Evolutionary conservation across 1,139 yeast genomes (phyloP).

Genomic region (Geotrichum restrictum): DNA sequence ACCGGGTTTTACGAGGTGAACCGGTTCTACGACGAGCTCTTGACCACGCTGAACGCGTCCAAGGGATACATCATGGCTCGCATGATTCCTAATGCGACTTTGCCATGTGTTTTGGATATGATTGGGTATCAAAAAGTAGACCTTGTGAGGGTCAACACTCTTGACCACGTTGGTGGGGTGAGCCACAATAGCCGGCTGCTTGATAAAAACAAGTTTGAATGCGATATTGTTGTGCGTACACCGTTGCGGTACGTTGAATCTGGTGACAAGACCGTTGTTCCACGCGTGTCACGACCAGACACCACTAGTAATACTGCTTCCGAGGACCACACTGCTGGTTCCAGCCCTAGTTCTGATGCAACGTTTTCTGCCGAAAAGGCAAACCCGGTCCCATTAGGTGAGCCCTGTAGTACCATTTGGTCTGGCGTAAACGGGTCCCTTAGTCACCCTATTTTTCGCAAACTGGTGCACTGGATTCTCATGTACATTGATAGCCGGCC

Average conservation of each 20-base stretch:
- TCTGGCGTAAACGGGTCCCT: slow-evolving; percentile 60
- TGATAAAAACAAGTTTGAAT: slow-evolving; percentile 58
- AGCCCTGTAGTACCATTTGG: slow-evolving; percentile 73
- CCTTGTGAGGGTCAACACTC: slow-evolving; percentile 52
- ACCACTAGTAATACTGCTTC: too few species aligned
- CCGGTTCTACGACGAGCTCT: slow-evolving; percentile 43
- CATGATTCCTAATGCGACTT: slow-evolving; percentile 54
- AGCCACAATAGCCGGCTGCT: slow-evolving; percentile 62
- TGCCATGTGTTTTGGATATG: slow-evolving; percentile 52
- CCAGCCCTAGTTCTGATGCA: too few species aligned
- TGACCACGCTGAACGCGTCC: slow-evolving; percentile 41
- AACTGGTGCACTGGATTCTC: slow-evolving; percentile 52
- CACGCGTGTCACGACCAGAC: slow-evolving; percentile 10
- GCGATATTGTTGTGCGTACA: slow-evolving; percentile 47
- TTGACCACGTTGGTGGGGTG: slow-evolving; percentile 43
- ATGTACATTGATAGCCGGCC: slow-evolving; percentile 50
- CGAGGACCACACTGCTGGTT: too few species aligned
- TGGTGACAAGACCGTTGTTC: neutral
- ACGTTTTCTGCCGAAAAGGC: too few species aligned
- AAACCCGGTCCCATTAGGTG: slow-evolving; percentile 47
- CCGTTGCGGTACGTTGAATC: slow-evolving; percentile 21
- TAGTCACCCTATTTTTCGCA: slow-evolving; percentile 57
- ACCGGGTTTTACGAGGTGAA: slow-evolving; percentile 48
- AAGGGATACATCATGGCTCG: slow-evolving; percentile 59
- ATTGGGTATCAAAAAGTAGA: slow-evolving; percentile 42